Percentiles rank a stretch among this genome's conserved stretches.
These are phyloP conservation scores for Serendipita sp. DNA, from an alignment of 768 basidiomycete genomes.

Conservation along the genomic window DNA sequence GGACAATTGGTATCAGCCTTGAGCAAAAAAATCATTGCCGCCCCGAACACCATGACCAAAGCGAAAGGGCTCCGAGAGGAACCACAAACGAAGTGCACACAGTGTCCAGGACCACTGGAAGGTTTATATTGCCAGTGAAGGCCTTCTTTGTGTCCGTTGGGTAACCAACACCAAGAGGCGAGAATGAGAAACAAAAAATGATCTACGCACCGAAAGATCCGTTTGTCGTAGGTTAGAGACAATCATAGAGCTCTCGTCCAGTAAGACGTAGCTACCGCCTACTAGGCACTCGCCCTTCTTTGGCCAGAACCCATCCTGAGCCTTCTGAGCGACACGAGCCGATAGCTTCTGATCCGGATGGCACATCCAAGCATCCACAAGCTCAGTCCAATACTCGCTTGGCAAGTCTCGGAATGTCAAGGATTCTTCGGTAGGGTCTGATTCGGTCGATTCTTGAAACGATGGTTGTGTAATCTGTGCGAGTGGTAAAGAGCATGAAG, in stretches of 20 bases:
- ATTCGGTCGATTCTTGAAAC: constrained; percentile 21
- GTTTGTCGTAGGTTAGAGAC: constrained; percentile 26
- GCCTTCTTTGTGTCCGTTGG: constrained; percentile 81
- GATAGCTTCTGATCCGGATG: constrained; percentile 77
- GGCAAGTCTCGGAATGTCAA: constrained; percentile 66
- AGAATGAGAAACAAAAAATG: constrained; percentile 22
- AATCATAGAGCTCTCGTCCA: constrained; percentile 45
- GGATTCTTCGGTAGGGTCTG: not conserved
- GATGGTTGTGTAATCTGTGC: constrained; percentile 22
- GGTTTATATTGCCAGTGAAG: constrained; percentile 42
- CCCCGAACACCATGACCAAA: no score
- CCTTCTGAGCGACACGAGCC: constrained; percentile 44
- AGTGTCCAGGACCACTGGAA: constrained; percentile 41
- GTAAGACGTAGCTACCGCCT: constrained; percentile 77
- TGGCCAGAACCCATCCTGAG: constrained; percentile 67
- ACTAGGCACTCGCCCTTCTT: constrained; percentile 54
- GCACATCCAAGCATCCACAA: constrained; percentile 98
- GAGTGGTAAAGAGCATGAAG: constrained; percentile 64
- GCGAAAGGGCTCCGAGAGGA: constrained; percentile 35
- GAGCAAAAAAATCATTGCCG: constrained; percentile 17
- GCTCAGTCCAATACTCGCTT: constrained; percentile 93
- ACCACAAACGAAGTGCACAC: constrained; percentile 12
- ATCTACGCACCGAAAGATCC: constrained; percentile 34
- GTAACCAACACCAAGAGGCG: not conserved
- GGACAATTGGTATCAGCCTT: constrained; percentile 94